These are phyloP conservation scores for Caryopteris hybrid DNA, from an alignment of 305 asterid genomes.

Conservation along the genomic window DNA sequence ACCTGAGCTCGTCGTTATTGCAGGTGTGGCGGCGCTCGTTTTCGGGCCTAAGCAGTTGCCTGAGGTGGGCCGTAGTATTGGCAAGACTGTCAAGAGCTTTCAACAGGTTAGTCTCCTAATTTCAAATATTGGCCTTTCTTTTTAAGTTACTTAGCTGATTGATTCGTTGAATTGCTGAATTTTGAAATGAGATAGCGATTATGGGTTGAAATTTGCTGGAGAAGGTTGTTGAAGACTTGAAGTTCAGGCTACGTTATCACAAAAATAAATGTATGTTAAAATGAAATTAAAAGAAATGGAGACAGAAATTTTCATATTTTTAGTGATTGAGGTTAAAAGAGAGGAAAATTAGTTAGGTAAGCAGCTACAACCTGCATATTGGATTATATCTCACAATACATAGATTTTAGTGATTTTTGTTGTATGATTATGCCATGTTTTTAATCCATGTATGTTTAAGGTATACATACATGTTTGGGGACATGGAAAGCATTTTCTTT, in stretches of 20 bases:
- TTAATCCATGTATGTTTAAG: not conserved
- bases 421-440: not conserved
- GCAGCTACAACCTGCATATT: not conserved
- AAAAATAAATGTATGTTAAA: not conserved
- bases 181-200: not conserved
- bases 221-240: not conserved
- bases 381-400: not conserved
- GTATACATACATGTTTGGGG: not conserved
- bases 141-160: not conserved
- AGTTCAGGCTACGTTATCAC: not conserved
- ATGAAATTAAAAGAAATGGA: not conserved
- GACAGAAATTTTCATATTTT: not conserved
- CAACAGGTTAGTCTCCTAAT: conserved; percentile 54
- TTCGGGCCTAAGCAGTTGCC: conserved; percentile 90
- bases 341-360: not conserved
- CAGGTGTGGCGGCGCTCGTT: conserved; percentile 72
- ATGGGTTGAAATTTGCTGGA: not conserved
- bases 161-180: not conserved
- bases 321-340: not conserved
- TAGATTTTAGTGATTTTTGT: not conserved
- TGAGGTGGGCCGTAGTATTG: conserved; percentile 79
- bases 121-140: not conserved
- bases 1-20: conserved; percentile 89
- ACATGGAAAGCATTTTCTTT: too few species aligned
- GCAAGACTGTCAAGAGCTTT: conserved; percentile 89